Evolutionary conservation across 768 basidiomycete species (phyloP).

Genomic region (Lactarius sanguifluus): DNA sequence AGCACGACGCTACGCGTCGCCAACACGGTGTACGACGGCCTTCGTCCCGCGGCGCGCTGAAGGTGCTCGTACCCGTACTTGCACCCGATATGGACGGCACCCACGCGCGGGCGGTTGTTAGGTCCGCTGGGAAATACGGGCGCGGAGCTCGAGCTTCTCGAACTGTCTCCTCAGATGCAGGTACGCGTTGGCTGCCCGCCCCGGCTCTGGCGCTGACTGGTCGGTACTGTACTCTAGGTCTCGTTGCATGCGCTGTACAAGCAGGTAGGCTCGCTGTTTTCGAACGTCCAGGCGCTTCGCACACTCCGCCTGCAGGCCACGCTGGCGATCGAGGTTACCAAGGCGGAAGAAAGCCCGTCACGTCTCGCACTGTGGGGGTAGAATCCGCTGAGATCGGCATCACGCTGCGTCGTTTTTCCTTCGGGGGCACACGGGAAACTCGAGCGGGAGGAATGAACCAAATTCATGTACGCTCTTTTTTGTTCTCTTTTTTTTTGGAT

Average conservation of each 20-base stretch:
- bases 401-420: slow-evolving; percentile 34
- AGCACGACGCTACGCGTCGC: no score
- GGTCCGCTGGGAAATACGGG: slow-evolving; percentile 36
- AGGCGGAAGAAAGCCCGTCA: slow-evolving; percentile 39
- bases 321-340: slow-evolving; percentile 37
- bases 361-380: slow-evolving; percentile 33
- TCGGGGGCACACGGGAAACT: slow-evolving; percentile 34
- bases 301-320: slow-evolving; percentile 38
- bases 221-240: neutral
- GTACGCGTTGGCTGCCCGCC: slow-evolving; percentile 23
- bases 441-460: slow-evolving; percentile 2
- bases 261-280: slow-evolving; percentile 33
- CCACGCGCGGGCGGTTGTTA: slow-evolving; percentile 37
- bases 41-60: slow-evolving; percentile 33
- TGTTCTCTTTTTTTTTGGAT: no score
- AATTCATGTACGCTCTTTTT: neutral
- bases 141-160: slow-evolving; percentile 31
- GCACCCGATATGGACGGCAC: slow-evolving; percentile 33
- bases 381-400: slow-evolving; percentile 31
- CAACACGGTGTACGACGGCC: no score
- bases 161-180: slow-evolving; percentile 33
- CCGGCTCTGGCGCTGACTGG: neutral
- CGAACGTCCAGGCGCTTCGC: slow-evolving; percentile 33
- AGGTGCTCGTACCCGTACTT: slow-evolving; percentile 28
- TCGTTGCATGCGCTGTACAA: slow-evolving; percentile 34